Conservation (phyloP, 805 yeast species). For the Myxozyma neotropica region DNA sequence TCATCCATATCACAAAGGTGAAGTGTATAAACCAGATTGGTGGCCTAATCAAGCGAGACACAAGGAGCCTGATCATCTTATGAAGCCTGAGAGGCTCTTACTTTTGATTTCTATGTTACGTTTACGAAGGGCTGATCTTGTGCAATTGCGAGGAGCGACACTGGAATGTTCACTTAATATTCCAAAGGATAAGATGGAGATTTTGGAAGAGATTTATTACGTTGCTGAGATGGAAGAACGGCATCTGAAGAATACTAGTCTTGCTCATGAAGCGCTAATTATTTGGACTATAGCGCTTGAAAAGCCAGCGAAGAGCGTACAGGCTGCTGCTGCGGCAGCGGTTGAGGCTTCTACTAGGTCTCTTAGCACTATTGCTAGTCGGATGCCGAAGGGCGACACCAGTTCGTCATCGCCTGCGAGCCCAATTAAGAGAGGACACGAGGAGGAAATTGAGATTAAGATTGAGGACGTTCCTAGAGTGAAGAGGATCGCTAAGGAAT, state of each 20-base stretch:
- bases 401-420: background rate
- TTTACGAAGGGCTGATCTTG: constrained; percentile 6
- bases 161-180: constrained; percentile 19
- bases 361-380: constrained; percentile 1
- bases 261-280: background rate
- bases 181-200: constrained; percentile 21
- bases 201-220: constrained; percentile 34
- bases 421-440: background rate
- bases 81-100: constrained; percentile 56
- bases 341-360: constrained; percentile 16
- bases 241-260: background rate
- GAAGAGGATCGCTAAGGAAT: background rate
- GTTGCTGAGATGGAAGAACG: constrained; percentile 31
- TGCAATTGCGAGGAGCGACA: constrained; percentile 28
- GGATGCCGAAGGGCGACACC: background rate
- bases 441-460: background rate
- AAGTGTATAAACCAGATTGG: constrained; percentile 60
- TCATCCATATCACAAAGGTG: constrained; percentile 62
- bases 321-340: constrained; percentile 16
- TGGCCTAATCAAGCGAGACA: constrained; percentile 68
- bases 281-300: constrained; percentile 18
- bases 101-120: constrained; percentile 46
- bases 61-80: constrained; percentile 73
- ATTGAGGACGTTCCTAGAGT: no score
- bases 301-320: background rate